These are phyloP conservation scores for slime mould (Dictyostelium discoideum) DNA, from an alignment of 78 protist species.

Conservation along the genomic window DNA sequence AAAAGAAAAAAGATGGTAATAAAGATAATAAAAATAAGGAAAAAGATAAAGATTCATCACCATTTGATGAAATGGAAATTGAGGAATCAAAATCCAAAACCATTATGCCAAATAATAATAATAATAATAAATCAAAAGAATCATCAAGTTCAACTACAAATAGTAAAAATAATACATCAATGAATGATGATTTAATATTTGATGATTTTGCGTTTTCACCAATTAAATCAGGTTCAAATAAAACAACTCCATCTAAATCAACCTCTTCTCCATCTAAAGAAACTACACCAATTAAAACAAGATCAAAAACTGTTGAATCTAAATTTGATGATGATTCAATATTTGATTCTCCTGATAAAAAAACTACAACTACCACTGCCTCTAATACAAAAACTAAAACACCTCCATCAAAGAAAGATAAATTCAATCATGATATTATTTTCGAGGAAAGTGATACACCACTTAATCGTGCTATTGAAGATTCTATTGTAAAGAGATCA, in stretches of 20 bases:
- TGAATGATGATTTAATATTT: background rate
- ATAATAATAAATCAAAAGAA: too few relatives aligned
- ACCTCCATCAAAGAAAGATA: background rate
- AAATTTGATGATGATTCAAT: background rate
- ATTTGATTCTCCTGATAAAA: background rate
- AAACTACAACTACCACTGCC: background rate
- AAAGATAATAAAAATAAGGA: background rate
- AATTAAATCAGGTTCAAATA: background rate
- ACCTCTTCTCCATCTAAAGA: background rate
- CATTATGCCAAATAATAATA: background rate
- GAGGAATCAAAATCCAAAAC: background rate
- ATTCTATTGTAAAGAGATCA: background rate
- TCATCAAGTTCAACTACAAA: background rate
- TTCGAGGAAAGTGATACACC: slow-evolving; percentile 1
- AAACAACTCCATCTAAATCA: background rate
- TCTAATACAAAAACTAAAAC: background rate
- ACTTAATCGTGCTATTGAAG: background rate
- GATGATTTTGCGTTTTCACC: background rate
- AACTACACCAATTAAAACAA: slow-evolving; percentile 9
- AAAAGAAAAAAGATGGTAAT: background rate
- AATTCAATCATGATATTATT: background rate
- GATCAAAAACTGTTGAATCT: background rate
- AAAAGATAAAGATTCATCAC: background rate
- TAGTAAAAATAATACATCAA: background rate
- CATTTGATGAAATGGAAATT: background rate